A percentile compares a stretch with the other conserved stretches of the same genome.
Evolutionary conservation across 257 asterid genomes (phyloP).

Genomic region (Lavandula angustifolia): DNA sequence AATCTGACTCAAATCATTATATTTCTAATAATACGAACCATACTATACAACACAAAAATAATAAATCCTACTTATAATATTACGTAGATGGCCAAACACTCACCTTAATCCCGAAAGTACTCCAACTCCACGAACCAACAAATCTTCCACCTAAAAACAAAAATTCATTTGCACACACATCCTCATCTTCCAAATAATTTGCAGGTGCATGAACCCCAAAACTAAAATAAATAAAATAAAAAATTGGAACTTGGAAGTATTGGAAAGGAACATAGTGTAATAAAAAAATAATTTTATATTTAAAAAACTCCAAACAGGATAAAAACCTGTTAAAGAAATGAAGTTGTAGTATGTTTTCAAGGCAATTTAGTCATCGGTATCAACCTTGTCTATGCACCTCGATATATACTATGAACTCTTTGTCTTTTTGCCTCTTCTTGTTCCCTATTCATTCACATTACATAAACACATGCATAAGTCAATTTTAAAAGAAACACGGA

Average conservation of each 20-base stretch:
- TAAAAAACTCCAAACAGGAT: slow-evolving; percentile 15
- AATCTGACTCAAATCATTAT: too few relatives aligned
- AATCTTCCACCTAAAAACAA: too few relatives aligned
- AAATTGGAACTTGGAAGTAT: not conserved
- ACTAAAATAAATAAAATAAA: not conserved
- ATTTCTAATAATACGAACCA: too few relatives aligned
- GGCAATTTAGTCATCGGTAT: slow-evolving; percentile 36
- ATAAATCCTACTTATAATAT: too few relatives aligned
- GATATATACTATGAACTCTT: slow-evolving; percentile 20
- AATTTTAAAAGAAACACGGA: too few relatives aligned
- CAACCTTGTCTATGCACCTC: slow-evolving; percentile 33
- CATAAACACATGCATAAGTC: not conserved
- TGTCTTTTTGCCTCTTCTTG: slow-evolving; percentile 39
- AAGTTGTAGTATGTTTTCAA: slow-evolving; percentile 38
- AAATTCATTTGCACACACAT: too few relatives aligned
- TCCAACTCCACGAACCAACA: too few relatives aligned
- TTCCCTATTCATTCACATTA: slow-evolving; percentile 23
- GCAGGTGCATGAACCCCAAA: slow-evolving; percentile 33
- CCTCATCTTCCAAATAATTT: not conserved
- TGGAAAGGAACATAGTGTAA: slow-evolving; percentile 8
- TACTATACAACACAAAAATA: too few relatives aligned
- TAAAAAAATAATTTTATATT: slow-evolving; percentile 18
- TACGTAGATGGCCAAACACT: too few relatives aligned
- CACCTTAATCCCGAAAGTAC: too few relatives aligned
- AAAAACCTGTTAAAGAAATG: slow-evolving; percentile 24